A percentile compares a stretch with the other conserved stretches of the same genome.
These are phyloP conservation scores for Zasmidium cellare DNA, from an alignment of 2,329 filamentous ascomycete genomes.

Conservation along the genomic window DNA sequence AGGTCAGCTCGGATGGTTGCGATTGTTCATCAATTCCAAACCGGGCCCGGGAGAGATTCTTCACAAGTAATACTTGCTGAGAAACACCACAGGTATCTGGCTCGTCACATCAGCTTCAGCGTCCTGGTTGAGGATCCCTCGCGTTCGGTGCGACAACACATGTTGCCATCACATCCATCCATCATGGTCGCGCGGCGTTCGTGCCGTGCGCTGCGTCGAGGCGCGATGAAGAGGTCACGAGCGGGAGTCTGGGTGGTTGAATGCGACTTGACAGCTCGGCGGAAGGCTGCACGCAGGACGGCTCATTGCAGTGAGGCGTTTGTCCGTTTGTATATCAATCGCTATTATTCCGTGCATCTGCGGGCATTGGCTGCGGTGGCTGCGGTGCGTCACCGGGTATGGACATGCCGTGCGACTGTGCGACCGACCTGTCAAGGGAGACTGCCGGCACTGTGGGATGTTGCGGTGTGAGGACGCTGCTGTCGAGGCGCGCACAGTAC, in stretches of 20 bases:
- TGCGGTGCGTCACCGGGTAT: not conserved
- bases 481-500: too few species aligned
- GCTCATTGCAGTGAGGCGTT: not conserved
- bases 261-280: not conserved
- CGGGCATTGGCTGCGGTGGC: not conserved
- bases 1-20: not conserved
- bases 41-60: too few species aligned
- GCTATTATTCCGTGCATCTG: too few species aligned
- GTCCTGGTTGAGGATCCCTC: not conserved
- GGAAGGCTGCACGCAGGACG: not conserved
- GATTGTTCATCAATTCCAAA: too few species aligned
- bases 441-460: not conserved
- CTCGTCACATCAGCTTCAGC: too few species aligned
- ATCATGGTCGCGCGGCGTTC: not conserved
- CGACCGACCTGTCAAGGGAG: constrained; percentile 3
- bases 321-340: not conserved
- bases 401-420: not conserved
- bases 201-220: too few species aligned
- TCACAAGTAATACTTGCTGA: too few species aligned
- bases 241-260: too few species aligned
- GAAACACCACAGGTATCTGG: too few species aligned
- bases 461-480: not conserved
- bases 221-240: too few species aligned
- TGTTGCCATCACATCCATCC: not conserved
- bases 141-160: not conserved